Conservation (phyloP, 148 eudicot genomes). For the Rhododendron simsii region DNA sequence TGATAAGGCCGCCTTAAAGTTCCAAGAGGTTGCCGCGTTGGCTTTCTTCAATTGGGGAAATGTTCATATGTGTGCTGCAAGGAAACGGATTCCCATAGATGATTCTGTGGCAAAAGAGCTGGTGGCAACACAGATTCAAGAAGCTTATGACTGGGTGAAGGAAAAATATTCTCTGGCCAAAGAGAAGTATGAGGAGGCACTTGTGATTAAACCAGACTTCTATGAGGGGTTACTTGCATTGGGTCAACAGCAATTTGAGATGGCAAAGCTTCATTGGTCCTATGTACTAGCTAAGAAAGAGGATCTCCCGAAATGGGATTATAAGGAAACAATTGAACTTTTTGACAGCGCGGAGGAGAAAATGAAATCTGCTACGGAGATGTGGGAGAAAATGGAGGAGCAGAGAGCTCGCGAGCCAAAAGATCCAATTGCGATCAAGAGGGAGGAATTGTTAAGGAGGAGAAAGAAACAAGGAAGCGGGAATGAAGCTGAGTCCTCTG, state of each 20-base stretch:
- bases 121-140: constrained; percentile 57
- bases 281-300: constrained; percentile 76
- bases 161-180: constrained; percentile 76
- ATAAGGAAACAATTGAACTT: constrained; percentile 58
- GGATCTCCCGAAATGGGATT: constrained; percentile 70
- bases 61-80: constrained; percentile 94
- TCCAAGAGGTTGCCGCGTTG: constrained; percentile 95
- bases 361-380: constrained; percentile 84
- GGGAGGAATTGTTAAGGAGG: constrained; percentile 58
- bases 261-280: constrained; percentile 97
- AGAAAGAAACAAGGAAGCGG: constrained; percentile 55
- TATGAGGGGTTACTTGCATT: constrained; percentile 88
- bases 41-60: constrained; percentile 98
- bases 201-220: constrained; percentile 78
- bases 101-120: constrained; percentile 64
- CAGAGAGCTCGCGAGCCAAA: constrained; percentile 74
- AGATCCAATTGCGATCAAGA: constrained; percentile 57
- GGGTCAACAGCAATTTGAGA: constrained; percentile 96
- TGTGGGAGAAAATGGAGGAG: constrained; percentile 92
- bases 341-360: constrained; percentile 83
- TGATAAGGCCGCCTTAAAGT: constrained; percentile 84
- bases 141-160: constrained; percentile 83
- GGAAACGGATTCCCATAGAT: constrained; percentile 76
- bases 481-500: constrained; percentile 43
- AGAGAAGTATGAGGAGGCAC: constrained; percentile 83